These are phyloP conservation scores for Alloascoidea hylecoeti DNA, from an alignment of 805 yeast genomes.

Conservation along the genomic window DNA sequence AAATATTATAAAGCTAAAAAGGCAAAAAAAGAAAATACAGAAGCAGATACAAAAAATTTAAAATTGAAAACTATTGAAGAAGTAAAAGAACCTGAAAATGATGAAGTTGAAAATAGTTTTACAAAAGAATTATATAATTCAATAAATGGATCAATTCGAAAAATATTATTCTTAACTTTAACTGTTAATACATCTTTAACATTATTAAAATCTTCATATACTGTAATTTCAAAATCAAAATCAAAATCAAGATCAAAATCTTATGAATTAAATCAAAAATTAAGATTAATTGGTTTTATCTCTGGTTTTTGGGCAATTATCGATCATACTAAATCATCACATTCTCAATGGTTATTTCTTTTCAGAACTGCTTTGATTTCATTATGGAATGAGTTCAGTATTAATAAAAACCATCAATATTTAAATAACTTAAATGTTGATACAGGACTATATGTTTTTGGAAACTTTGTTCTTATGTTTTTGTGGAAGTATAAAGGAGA, in stretches of 20 bases:
- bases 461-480: not conserved
- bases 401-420: not conserved
- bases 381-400: not conserved
- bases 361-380: not conserved
- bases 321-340: not conserved
- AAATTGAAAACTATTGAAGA: not conserved
- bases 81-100: not conserved
- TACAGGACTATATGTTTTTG: not conserved
- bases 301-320: not conserved
- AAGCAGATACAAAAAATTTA: not conserved
- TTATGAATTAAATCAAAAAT: no score
- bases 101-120: not conserved
- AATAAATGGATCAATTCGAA: not conserved
- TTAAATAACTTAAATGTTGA: not conserved
- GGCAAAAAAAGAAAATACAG: no score
- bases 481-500: not conserved
- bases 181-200: not conserved
- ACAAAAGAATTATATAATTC: not conserved
- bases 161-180: not conserved
- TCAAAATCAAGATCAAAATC: no score
- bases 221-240: no score
- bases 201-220: not conserved
- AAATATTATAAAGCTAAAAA: no score
- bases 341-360: not conserved
- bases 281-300: not conserved